Evolutionary conservation across 1,284 basidiomycete species (phyloP), one percentile per base, ranked within the genome.

Genomic region (Austroboletus rostrupii): DNA sequence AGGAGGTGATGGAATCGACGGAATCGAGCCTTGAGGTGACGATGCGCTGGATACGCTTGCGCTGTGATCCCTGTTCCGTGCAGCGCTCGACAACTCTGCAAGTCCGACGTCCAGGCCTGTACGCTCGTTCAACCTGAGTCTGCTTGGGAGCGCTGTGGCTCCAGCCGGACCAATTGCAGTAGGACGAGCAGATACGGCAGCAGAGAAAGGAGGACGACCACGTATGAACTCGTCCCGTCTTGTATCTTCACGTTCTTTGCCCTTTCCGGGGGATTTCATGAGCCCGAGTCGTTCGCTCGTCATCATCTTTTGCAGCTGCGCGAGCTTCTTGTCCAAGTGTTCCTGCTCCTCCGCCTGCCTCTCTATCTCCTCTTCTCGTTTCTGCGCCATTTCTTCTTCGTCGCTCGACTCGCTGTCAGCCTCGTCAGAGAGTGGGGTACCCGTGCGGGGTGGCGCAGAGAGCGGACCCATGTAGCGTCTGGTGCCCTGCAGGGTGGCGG

Each of bases 1-100:
- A 10, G 80, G 74, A 14, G 84, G 80, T 0, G 87, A 90, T 0
- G 87, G 82, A 26, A 90, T 88, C 14, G 85, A 85, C 1, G 86
- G 86, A 35, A 89, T 85, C 1, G 87, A 90, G 11, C 81, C 83
- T 47, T 79, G 84, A 2, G 81, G 82, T 23, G 87, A 90, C 53
- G 79, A 79, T 12, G 79, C 71, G 61, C 81, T 85, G 2, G 86
- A 88, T 12, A 87, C 71, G 57, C 85, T 85, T 52, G 85, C 83
- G 54, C 83, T 83, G 42, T 78, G 69, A 55, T 69, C 67, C 50
- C 64, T 65, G 23, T 55, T 55, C 28, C 59, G 54, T 10, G 47
- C 12, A 19, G 54, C 45, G 29, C 53, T 52, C 26, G 51, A 36
- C 13, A 69, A 58, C 29, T 68, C 67, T 28, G 45, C 52, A 16